Percentiles rank a stretch among this genome's conserved stretches.
These are phyloP conservation scores for Amanita rubescens DNA, from an alignment of 768 basidiomycete species.

Conservation along the genomic window DNA sequence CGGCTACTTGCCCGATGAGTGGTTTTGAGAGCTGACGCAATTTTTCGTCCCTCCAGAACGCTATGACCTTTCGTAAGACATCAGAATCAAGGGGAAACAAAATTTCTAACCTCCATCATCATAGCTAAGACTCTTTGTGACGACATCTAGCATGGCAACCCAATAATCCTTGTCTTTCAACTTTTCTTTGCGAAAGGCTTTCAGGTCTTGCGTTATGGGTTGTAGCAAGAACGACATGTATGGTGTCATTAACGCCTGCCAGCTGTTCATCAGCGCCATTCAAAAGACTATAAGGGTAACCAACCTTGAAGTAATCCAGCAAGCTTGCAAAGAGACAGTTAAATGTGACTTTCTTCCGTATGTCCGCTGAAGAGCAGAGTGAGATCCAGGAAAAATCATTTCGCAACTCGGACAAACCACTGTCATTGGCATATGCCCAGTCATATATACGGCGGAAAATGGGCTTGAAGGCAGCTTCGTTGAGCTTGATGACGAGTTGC, in stretches of 20 bases:
- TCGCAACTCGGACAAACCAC: constrained; percentile 27
- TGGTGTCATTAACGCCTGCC: constrained; percentile 78
- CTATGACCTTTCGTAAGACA: constrained; percentile 30
- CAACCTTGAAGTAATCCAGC: constrained; percentile 84
- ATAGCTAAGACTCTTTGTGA: constrained; percentile 62
- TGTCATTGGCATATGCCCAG: constrained; percentile 76
- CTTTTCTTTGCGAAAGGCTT: constrained; percentile 32
- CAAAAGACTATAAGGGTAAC: constrained; percentile 7
- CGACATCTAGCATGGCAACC: constrained; percentile 48
- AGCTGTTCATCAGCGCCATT: background rate
- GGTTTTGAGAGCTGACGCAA: constrained; percentile 52
- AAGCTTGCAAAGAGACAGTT: constrained; percentile 66
- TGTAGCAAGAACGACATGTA: constrained; percentile 77
- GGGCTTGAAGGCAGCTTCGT: constrained; percentile 86
- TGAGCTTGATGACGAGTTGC: constrained; percentile 87
- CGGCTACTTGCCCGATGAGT: constrained; percentile 59
- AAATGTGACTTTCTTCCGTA: constrained; percentile 55
- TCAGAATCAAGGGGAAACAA: background rate
- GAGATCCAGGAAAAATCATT: background rate
- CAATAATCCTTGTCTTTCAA: constrained; percentile 45
- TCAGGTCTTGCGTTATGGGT: constrained; percentile 58
- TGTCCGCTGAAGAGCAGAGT: background rate
- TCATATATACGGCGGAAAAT: constrained; percentile 89
- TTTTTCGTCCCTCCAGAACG: constrained; percentile 87
- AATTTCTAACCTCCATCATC: constrained; percentile 74